phyloP scores from a whole-genome alignment of 441 rosid genomes.

The Flueggea neowawraea region DNA sequence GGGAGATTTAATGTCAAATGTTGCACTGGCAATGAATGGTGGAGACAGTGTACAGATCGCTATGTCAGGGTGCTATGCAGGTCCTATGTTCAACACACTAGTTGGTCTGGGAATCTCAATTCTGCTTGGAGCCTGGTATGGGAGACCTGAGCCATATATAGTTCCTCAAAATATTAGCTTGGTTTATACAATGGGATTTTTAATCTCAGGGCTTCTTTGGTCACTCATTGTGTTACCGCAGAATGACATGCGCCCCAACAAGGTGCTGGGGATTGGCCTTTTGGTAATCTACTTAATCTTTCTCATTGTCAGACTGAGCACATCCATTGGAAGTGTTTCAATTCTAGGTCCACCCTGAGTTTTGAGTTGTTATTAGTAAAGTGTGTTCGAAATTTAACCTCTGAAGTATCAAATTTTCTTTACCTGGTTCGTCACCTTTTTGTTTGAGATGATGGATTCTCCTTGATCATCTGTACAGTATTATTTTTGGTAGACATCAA shows the following conservation, averaged over 20 bases:
- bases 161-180: conserved; percentile 55
- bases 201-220: conserved; percentile 57
- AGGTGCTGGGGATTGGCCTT: conserved; percentile 59
- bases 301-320: conserved; percentile 48
- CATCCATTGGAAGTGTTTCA: conserved; percentile 36
- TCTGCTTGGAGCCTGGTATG: conserved; percentile 71
- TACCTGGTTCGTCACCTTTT: neutral
- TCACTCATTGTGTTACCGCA: conserved; percentile 61
- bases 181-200: conserved; percentile 68
- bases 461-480: conserved; percentile 4
- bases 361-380: neutral
- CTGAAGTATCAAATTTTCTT: neutral
- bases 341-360: neutral
- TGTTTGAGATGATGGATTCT: neutral
- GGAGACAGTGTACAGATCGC: no score
- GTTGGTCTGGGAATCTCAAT: conserved; percentile 74
- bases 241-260: conserved; percentile 65
- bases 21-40: no score
- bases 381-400: neutral
- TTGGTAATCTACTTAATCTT: conserved; percentile 51
- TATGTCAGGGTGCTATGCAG: conserved; percentile 92
- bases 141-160: conserved; percentile 41
- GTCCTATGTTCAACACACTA: conserved; percentile 88
- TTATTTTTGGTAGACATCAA: neutral
- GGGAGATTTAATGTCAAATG: no score